Base-by-base conservation (phyloP, 371 early-diverging fungal genomes). In the Mucor lusitanicus region DNA sequence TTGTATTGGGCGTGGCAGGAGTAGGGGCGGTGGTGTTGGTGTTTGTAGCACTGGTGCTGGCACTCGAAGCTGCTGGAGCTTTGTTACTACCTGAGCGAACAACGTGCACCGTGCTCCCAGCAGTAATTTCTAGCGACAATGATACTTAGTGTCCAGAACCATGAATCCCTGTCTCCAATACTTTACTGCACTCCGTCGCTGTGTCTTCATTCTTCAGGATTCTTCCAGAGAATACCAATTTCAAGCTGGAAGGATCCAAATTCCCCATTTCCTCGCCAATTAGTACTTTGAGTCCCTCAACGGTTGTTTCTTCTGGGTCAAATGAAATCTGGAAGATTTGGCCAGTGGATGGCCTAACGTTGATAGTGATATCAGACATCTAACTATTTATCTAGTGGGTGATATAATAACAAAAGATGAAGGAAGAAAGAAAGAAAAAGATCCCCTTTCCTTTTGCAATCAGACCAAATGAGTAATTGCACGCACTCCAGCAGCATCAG, bases 141-240 rank as follows among this genome's bases (percentile, higher is more conserved):
- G 17, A 7, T 50, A 50, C 9, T 50, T 9, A 50, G 21, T 50
- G 25, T 50, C 11, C 50, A 50, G 3, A 11, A 11, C 15, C 6
- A 6, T 46, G 21, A 33, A 6, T 46, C 21, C 46, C 3, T 23
- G 9, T 23, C 48, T 21, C 11, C 40, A 17, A 48, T 27, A 25
- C 81, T 84, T 79, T 86, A 87, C 91, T 78, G 65, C 86, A 91
- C n/a, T 74, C 58, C 27, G 69, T 78, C 28, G 89, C 80, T 27
- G 73, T 69, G 59, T 87, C 87, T 61, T 87, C 88, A 80, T 92
- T 91, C 71, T 87, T 88, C 23, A 94, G 72, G 46, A 93, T 88
- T 58, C 85, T 72, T 63, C 93, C 92, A 35, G 89, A 87, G 67
- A 88, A 87, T 57, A 94, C 90, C n/a, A 94, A 75, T 32, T 90